Percentiles rank a stretch among this genome's conserved stretches.
Conservation (phyloP, 2,329 filamentous ascomycete genomes). For the Claviceps cyperi region DNA sequence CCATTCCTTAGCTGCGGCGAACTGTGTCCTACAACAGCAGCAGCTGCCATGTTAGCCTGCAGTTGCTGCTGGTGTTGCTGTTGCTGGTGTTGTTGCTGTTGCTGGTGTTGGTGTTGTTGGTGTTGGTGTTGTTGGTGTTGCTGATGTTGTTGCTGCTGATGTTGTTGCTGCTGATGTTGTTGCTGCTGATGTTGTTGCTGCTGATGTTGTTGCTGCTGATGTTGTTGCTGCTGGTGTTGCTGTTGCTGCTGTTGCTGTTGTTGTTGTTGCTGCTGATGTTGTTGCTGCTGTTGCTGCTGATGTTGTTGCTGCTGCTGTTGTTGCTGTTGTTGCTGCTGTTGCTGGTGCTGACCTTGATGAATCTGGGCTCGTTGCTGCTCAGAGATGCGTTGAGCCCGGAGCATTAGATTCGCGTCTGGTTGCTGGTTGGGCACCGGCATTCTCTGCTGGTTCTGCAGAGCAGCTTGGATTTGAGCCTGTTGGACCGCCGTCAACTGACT, state of each 20-base stretch:
- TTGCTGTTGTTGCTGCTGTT: constrained; percentile 17
- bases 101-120: constrained; percentile 8
- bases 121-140: constrained; percentile 21
- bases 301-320: constrained; percentile 28
- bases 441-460: constrained; percentile 40
- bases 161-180: constrained; percentile 18
- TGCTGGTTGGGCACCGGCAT: constrained; percentile 34
- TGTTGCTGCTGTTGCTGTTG: constrained; percentile 16
- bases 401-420: constrained; percentile 39
- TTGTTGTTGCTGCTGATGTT: constrained; percentile 1
- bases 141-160: constrained; percentile 25
- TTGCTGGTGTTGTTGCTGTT: constrained; percentile 12
- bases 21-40: constrained; percentile 22
- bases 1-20: constrained; percentile 29
- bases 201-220: constrained; percentile 40
- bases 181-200: constrained; percentile 32
- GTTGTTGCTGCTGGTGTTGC: constrained; percentile 15
- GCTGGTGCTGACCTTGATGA: constrained; percentile 25
- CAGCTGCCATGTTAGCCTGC: constrained; percentile 19
- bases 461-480: constrained; percentile 52
- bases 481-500: constrained; percentile 51
- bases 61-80: constrained; percentile 17
- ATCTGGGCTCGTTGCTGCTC: constrained; percentile 46
- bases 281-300: constrained; percentile 18
- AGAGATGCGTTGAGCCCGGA: constrained; percentile 52